These are phyloP conservation scores for Aspergillus sp. DNA, from an alignment of 2,329 filamentous ascomycete genomes.

Conservation along the genomic window DNA sequence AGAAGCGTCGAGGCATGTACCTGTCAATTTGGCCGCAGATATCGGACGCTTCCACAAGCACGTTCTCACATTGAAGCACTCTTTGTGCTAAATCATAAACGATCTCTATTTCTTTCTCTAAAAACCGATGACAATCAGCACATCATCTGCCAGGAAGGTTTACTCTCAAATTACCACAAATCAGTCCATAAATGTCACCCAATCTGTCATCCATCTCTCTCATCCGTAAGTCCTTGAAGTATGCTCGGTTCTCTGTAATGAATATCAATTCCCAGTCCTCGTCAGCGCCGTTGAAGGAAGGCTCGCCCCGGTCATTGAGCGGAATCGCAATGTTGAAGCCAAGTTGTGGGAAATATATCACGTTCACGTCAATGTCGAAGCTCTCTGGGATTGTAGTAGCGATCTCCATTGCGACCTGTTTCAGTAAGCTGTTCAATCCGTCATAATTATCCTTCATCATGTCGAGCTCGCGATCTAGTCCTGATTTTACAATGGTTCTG, in stretches of 20 bases:
- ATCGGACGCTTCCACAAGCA: conserved; percentile 65
- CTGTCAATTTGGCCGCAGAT: conserved; percentile 78
- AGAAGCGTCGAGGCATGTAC: conserved; percentile 21
- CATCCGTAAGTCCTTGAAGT: conserved; percentile 84
- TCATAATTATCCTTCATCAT: conserved; percentile 69
- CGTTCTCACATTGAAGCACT: conserved; percentile 61
- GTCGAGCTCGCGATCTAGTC: conserved; percentile 70
- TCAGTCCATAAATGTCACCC: conserved; percentile 77
- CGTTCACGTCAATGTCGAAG: conserved; percentile 55
- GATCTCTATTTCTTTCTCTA: conserved; percentile 84
- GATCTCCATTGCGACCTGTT: conserved; percentile 59
- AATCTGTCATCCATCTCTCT: conserved; percentile 70
- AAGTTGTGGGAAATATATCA: conserved; percentile 84
- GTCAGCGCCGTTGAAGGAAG: conserved; percentile 58
- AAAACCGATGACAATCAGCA: not conserved
- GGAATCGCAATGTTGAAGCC: conserved; percentile 78
- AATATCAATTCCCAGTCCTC: conserved; percentile 75
- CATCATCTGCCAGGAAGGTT: not conserved
- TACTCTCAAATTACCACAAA: conserved; percentile 58
- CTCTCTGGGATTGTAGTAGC: conserved; percentile 55
- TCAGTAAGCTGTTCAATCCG: conserved; percentile 68
- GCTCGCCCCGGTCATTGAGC: conserved; percentile 53
- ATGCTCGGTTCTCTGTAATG: conserved; percentile 60
- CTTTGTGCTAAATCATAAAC: conserved; percentile 67
- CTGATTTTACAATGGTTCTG: conserved; percentile 64